Conservation (phyloP, 495 filamentous ascomycete genomes). For the Aspergillus saccharolyticus region DNA sequence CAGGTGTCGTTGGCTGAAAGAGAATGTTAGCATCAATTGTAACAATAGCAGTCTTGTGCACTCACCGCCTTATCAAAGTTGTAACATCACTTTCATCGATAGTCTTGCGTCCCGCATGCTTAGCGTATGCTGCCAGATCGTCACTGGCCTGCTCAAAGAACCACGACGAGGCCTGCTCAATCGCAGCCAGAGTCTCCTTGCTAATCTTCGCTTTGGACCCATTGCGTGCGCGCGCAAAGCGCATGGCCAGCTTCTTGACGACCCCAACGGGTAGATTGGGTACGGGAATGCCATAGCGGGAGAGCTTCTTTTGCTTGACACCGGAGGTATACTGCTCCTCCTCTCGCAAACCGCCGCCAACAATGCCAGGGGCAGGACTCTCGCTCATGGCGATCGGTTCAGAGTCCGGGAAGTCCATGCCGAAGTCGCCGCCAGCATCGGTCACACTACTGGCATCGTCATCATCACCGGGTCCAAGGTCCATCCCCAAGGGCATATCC, state of each 20-base stretch:
- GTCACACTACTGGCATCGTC: slow-evolving; percentile 11
- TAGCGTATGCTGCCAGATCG: slow-evolving; percentile 71
- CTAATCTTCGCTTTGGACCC: slow-evolving; percentile 59
- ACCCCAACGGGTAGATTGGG: slow-evolving; percentile 65
- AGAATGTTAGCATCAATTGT: slow-evolving; percentile 26
- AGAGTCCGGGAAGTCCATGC: slow-evolving; percentile 26
- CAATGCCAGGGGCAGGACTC: slow-evolving; percentile 34
- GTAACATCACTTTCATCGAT: slow-evolving; percentile 83
- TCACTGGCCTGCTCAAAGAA: slow-evolving; percentile 83
- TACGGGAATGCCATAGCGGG: slow-evolving; percentile 67
- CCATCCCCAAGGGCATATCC: slow-evolving; percentile 28
- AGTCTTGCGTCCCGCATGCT: slow-evolving; percentile 75
- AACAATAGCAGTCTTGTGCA: slow-evolving; percentile 14
- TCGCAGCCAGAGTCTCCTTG: slow-evolving; percentile 64
- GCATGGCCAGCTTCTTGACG: slow-evolving; percentile 70
- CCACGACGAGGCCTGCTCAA: slow-evolving; percentile 77
- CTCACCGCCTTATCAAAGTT: slow-evolving; percentile 71
- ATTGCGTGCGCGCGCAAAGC: slow-evolving; percentile 58
- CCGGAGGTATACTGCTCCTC: slow-evolving; percentile 23
- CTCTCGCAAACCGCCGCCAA: slow-evolving; percentile 40
- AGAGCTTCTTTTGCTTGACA: slow-evolving; percentile 53
- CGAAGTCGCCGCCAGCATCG: slow-evolving; percentile 26
- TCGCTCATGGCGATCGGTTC: slow-evolving; percentile 31
- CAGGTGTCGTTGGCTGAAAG: slow-evolving; percentile 70
- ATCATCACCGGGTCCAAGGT: slow-evolving; percentile 20